Base-by-base conservation (phyloP, 2,329 filamentous ascomycete genomes). In the Colletotrichum melonis region DNA sequence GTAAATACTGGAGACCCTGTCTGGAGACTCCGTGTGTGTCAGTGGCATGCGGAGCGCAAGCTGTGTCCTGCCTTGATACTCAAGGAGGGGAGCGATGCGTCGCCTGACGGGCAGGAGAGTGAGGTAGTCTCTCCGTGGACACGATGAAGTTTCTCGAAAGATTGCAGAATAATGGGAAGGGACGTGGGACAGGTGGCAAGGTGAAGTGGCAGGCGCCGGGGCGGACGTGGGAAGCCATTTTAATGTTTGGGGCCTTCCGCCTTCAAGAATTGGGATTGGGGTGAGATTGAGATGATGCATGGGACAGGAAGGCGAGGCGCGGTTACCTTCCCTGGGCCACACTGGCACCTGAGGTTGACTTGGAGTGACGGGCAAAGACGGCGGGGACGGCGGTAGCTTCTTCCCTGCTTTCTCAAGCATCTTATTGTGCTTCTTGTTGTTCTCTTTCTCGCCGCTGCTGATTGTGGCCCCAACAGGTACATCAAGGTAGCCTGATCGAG, bases 201-300 rank as follows among this genome's bases (percentile, higher is more conserved):
- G 22, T 32, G 24, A 55, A 5, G 46, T n/a, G 12, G 24, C 11
- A 49, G 42, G 19, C 19, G 42, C 42, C 42, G 42, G 49, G 38
- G 54, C 64, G 58, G 69, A 26, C 14, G 69, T 22, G 49, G 65
- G 35, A 72, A 52, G 69, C 65, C 63, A 63, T 69, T 72, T 72
- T 32, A 71, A 63, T 63, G 52, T 42, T 54, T 69, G n/a, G 46
- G 32, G 35, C 16, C 14, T 42, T 16, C 38, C 38, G 28, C 22
- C 38, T 56, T 22, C 22, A 19, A 49, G 9, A 35, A 35, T 7
- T 9, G 32, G 8, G 19, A 35, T 35, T 35, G 11, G 32, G 12
- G n/a, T 24, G 30, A 22, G 35, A 60, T 14, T 9, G 35, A 24
- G 35, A 12, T 12, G 26, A 49, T 42, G 26, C 42, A 49, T 8